phyloP scores from a whole-genome alignment of 495 filamentous ascomycete species.

The Neohortaea acidophila region DNA sequence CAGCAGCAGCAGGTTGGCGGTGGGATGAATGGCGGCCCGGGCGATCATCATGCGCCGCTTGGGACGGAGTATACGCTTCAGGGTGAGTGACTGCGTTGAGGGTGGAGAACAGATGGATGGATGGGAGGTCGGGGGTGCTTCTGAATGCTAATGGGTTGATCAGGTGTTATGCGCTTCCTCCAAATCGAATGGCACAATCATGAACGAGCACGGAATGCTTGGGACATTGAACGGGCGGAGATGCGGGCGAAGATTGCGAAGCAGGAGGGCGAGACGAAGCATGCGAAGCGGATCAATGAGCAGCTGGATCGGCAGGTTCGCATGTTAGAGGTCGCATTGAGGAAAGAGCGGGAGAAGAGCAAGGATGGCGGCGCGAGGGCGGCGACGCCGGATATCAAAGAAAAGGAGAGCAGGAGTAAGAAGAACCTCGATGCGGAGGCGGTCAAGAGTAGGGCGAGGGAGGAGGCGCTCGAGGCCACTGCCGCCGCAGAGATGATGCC shows the following conservation, averaged over 20 bases:
- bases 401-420: constrained; percentile 7
- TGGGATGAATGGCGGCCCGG: constrained; percentile 5
- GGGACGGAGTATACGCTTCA: constrained; percentile 98
- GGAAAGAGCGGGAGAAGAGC: constrained; percentile 44
- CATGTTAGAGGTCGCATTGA: constrained; percentile 80
- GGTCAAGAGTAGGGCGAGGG: background rate
- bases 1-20: constrained; percentile 17
- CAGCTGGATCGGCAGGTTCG: constrained; percentile 75
- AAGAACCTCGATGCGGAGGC: background rate
- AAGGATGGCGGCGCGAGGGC: constrained; percentile 9
- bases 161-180: constrained; percentile 97
- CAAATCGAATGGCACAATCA: constrained; percentile 99
- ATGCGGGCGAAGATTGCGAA: constrained; percentile 98
- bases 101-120: background rate
- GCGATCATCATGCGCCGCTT: constrained; percentile 11
- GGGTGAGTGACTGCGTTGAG: constrained; percentile 38
- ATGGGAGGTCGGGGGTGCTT: background rate
- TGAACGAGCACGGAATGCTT: constrained; percentile 92
- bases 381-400: constrained; percentile 16
- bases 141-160: background rate
- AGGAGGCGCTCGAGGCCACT: constrained; percentile 21
- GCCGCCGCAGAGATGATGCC: constrained; percentile 12
- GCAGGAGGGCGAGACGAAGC: constrained; percentile 74
- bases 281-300: constrained; percentile 72
- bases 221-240: constrained; percentile 97